Base-by-base conservation (phyloP, 805 yeast species). In the Torulaspora indica region DNA sequence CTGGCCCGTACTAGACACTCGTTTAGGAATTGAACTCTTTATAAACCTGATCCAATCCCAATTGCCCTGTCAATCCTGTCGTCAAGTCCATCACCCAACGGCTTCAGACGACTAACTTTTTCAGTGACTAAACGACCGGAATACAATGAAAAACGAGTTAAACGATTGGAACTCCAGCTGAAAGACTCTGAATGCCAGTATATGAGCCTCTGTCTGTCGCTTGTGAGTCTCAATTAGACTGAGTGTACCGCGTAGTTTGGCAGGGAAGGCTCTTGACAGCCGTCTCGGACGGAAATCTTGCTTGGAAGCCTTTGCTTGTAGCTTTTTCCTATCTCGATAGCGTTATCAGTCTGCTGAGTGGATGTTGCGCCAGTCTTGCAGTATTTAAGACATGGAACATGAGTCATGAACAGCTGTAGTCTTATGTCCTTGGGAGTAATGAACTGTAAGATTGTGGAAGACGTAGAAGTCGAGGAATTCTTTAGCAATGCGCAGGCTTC, bases 361-460 rank as follows among this genome's bases (percentile, higher is more conserved):
- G 22, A 20, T 20, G 22, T n/a, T n/a, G n/a, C n/a, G n/a, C n/a
- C n/a, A n/a, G n/a, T n/a, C n/a, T n/a, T n/a, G n/a, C n/a, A n/a
- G n/a, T n/a, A n/a, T n/a, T n/a, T n/a, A n/a, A n/a, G n/a, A n/a
- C n/a, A n/a, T n/a, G n/a, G n/a, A n/a, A n/a, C n/a, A n/a, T n/a
- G n/a, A n/a, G n/a, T n/a, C n/a, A n/a, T n/a, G n/a, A n/a, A n/a
- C n/a, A n/a, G n/a, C n/a, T n/a, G 18, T 22, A 38, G 40, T 28
- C 15, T 15, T 14, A 24, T 20, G 32, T 1, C 13, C 2, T 10
- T 10, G 9, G 14, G 10, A 15, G 39, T 10, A 30, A 49, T 49
- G 53, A 47, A 40, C 20, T 35, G 36, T 15, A 40, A 30, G 14
- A 40, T 49, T 25, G 42, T 52, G n/a, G 38, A 47, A 8, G 55